Evolutionary conservation across 805 yeast genomes (phyloP), one percentile per base, ranked within the genome.

Genomic region (Saccharomyces mikatae): DNA sequence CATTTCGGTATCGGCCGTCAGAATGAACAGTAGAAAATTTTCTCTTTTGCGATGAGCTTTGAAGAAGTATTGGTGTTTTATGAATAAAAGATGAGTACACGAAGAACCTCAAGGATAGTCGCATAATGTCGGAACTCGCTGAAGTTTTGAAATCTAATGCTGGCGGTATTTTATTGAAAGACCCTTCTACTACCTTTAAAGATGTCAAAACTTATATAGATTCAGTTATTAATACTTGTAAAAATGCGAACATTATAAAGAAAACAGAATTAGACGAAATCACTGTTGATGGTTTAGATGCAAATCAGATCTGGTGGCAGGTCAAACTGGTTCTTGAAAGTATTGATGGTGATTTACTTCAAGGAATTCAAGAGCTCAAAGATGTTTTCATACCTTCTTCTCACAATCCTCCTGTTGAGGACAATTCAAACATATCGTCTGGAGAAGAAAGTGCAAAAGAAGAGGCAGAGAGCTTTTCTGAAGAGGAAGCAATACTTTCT

Each of bases 271-370:
- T 92, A 22, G 96, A 90, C 69, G 90, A 88, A 66, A 77, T 92
- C 22, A 82, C 85, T 61, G 78, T 86, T 13, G 95, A 90, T 50
- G 98, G 97, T 0, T 74, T 92, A 53, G 96, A 88, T 68, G 84
- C 96, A 26, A 80, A 86, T 44, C 98, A 92, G 67, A 90, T 94
- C 0, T 92, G 92, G 89, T 96, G 92, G 54, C 98, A 92, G 71
- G 84, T 88, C 1, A 89, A 87, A 69, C 79, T 92, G 73, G 84
- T 92, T 21, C 74, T 89, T 41, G 97, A 90, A 55, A 86, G 85
- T 6, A 86, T 86, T 11, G 82, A 85, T 28, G 89, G 85, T 49
- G 76, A 77, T 47, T 70, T 89, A 36, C 66, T 87, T 65, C 80
- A 76, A 21, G 77, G 77, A 52, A 78, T 89, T 47, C 83, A 83